Percentiles rank a stretch among this genome's conserved stretches.
phyloP scores from a whole-genome alignment of 805 yeast species.

The Maudiozyma barnettii region DNA sequence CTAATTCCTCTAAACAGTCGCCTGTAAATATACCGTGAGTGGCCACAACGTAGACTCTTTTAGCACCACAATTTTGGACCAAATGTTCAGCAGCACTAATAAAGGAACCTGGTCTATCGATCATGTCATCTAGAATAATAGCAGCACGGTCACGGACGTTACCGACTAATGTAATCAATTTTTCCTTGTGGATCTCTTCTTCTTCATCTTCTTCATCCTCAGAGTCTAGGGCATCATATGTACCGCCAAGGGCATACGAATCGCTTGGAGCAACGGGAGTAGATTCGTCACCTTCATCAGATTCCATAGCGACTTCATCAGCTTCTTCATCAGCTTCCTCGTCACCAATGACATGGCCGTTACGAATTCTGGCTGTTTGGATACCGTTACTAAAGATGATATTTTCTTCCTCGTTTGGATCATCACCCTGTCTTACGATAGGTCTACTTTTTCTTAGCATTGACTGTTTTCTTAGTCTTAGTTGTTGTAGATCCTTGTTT shows the following conservation, averaged over 20 bases:
- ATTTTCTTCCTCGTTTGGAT: slow-evolving; percentile 51
- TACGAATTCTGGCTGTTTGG: slow-evolving; percentile 91
- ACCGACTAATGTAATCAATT: slow-evolving; percentile 91
- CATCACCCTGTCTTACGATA: slow-evolving; percentile 34
- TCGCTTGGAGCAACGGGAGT: slow-evolving; percentile 13
- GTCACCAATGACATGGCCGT: slow-evolving; percentile 95
- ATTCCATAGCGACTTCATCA: slow-evolving; percentile 24
- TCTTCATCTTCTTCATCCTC: slow-evolving; percentile 74
- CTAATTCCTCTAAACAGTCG: slow-evolving; percentile 71
- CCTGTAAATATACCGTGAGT: slow-evolving; percentile 94
- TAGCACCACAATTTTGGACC: slow-evolving; percentile 92
- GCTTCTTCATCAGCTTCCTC: slow-evolving; percentile 37
- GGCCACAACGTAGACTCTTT: slow-evolving; percentile 78
- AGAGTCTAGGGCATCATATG: slow-evolving; percentile 72
- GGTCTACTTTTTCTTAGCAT: slow-evolving; percentile 38
- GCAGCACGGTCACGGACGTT: slow-evolving; percentile 89
- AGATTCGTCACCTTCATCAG: slow-evolving; percentile 24
- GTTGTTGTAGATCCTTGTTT: slow-evolving; percentile 29
- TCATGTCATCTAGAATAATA: slow-evolving; percentile 91
- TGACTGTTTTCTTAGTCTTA: slow-evolving; percentile 39
- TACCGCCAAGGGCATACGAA: slow-evolving; percentile 65
- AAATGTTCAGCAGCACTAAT: slow-evolving; percentile 98
- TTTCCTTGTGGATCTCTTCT: slow-evolving; percentile 44
- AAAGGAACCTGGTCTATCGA: slow-evolving; percentile 88
- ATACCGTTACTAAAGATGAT: slow-evolving; percentile 67